phyloP scores from a whole-genome alignment of 129 eudicot species.

The Ambrosia artemisiifolia region DNA sequence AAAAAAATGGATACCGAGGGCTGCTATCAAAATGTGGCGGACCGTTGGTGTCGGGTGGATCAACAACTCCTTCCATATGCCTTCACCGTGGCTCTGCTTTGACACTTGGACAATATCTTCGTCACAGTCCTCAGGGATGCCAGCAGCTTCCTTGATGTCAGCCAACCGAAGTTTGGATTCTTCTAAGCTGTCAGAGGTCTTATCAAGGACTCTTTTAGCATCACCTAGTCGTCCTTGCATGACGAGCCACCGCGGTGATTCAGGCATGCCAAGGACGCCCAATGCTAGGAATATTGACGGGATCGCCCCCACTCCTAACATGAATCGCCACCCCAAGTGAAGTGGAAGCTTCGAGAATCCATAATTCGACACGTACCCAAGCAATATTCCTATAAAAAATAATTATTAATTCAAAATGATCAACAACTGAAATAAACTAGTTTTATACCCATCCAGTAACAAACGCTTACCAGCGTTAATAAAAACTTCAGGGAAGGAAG shows the following conservation, averaged over 20 bases:
- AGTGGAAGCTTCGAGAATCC: constrained; percentile 49
- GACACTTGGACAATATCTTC: constrained; percentile 49
- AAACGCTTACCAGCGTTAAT: constrained; percentile 39
- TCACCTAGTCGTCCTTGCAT: constrained; percentile 67
- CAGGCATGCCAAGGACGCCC: constrained; percentile 69
- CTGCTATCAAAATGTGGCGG: constrained; percentile 46
- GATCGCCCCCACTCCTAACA: constrained; percentile 60
- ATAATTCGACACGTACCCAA: constrained; percentile 57
- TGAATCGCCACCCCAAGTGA: constrained; percentile 57
- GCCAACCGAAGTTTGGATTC: constrained; percentile 44
- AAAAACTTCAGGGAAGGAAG: constrained; percentile 67
- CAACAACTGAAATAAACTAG: too few relatives aligned
- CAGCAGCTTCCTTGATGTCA: constrained; percentile 57
- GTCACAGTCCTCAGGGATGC: constrained; percentile 47
- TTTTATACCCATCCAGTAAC: too few relatives aligned
- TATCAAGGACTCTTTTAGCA: constrained; percentile 53
- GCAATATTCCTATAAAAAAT: not conserved
- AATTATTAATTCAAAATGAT: too few relatives aligned
- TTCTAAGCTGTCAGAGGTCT: constrained; percentile 48
- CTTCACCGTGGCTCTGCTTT: constrained; percentile 32
- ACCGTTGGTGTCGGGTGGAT: constrained; percentile 57
- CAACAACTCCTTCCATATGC: constrained; percentile 58
- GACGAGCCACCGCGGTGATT: constrained; percentile 77
- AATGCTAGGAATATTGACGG: constrained; percentile 49
- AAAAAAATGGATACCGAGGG: constrained; percentile 54